Percentiles rank a stretch among this genome's conserved stretches.
phyloP scores from a whole-genome alignment of 192 early-diverging fungal genomes.

The Dissophora globulifera region DNA sequence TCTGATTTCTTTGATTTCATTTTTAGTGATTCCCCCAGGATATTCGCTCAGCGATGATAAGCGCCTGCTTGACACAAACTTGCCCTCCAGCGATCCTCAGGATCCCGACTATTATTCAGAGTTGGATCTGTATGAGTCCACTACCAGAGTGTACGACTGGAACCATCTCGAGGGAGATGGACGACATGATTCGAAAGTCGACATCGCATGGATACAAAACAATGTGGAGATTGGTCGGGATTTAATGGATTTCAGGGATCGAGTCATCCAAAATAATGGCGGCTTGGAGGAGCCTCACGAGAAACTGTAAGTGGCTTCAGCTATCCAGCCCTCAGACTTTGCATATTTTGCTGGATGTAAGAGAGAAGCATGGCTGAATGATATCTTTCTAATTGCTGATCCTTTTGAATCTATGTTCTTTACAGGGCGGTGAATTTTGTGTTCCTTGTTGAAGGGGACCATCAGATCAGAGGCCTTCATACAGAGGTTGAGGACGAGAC shows the following conservation, averaged over 20 bases:
- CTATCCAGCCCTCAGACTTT: not conserved
- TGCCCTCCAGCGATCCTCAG: no score
- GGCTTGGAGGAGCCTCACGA: constrained; percentile 6
- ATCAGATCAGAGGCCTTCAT: constrained; percentile 8
- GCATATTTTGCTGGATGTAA: no score
- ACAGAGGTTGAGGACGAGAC: constrained; percentile 3
- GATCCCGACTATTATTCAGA: no score
- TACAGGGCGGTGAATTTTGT: constrained; percentile 17
- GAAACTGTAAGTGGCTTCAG: constrained; percentile 16
- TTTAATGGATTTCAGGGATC: constrained; percentile 10
- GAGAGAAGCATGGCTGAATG: no score
- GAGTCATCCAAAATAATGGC: constrained; percentile 2
- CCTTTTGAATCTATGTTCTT: not conserved
- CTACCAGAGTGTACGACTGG: no score
- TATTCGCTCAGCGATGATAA: not conserved
- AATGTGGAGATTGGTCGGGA: constrained; percentile 6
- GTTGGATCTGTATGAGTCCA: no score
- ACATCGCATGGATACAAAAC: constrained; percentile 2
- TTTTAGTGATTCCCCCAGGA: not conserved
- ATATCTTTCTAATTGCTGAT: no score
- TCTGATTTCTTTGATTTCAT: not conserved
- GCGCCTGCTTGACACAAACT: no score
- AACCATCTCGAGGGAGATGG: not conserved
- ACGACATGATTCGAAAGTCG: constrained; percentile 8
- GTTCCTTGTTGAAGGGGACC: constrained; percentile 6